These are phyloP conservation scores for Tricholoma sp. DNA, from an alignment of 768 basidiomycete species.

Conservation along the genomic window DNA sequence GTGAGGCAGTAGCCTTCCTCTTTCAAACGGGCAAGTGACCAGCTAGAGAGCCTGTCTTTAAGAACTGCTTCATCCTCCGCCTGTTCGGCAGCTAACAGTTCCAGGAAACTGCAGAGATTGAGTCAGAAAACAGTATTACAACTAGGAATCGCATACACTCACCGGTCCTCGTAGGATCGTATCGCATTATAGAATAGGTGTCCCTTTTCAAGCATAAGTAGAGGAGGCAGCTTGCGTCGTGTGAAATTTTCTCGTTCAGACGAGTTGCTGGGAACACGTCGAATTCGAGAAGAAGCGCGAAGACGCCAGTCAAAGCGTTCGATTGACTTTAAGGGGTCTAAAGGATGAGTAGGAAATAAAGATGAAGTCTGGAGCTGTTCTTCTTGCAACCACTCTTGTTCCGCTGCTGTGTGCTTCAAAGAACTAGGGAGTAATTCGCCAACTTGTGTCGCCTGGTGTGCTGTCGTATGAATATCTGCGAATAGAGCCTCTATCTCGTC, in stretches of 20 bases:
- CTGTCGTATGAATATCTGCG: slow-evolving; percentile 5
- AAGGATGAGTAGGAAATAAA: slow-evolving; percentile 3
- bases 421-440: neutral
- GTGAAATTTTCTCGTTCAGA: slow-evolving; percentile 16
- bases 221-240: slow-evolving; percentile 35
- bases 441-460: neutral
- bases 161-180: slow-evolving; percentile 52
- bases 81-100: slow-evolving; percentile 57
- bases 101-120: slow-evolving; percentile 31
- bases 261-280: slow-evolving; percentile 9
- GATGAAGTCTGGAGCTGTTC: slow-evolving; percentile 8
- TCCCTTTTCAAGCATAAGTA: slow-evolving; percentile 25
- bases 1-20: slow-evolving; percentile 73
- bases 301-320: slow-evolving; percentile 60
- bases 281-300: slow-evolving; percentile 43
- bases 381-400: slow-evolving; percentile 36
- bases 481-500: slow-evolving; percentile 11
- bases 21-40: slow-evolving; percentile 55
- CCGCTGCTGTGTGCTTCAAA: slow-evolving; percentile 22
- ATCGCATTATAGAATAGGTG: slow-evolving; percentile 47
- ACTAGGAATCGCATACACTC: slow-evolving; percentile 12
- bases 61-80: slow-evolving; percentile 55
- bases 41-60: slow-evolving; percentile 58
- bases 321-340: slow-evolving; percentile 10
- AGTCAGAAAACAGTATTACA: neutral